Conservation (phyloP, 164 flowering plant species). For the Berberis vulgaris region DNA sequence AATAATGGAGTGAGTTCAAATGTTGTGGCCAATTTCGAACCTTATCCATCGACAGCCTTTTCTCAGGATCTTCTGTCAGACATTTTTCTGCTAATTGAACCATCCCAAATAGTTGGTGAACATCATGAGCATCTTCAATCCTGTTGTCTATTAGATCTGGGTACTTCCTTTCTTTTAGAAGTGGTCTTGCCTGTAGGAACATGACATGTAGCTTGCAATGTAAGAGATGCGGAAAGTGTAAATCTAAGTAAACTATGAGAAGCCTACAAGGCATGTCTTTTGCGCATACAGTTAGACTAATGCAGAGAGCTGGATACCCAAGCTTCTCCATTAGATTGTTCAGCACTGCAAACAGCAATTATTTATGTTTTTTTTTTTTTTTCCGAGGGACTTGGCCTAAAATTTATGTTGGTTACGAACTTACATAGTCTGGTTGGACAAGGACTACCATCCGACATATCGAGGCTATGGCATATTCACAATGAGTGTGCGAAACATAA, state of each 20-base stretch:
- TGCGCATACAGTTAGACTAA: no score
- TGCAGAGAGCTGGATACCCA: no score
- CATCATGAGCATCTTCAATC: conserved; percentile 46
- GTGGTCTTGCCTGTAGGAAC: conserved; percentile 60
- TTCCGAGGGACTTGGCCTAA: no score
- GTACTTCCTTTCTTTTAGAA: conserved; percentile 51
- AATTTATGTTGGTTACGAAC: no score
- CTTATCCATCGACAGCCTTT: conserved; percentile 41
- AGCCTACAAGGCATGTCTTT: background rate
- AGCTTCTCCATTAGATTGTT: no score
- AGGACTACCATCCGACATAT: no score
- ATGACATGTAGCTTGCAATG: background rate
- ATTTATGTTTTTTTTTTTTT: no score
- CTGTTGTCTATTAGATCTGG: conserved; percentile 50
- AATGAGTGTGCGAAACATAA: no score
- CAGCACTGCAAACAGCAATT: no score
- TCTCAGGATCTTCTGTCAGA: conserved; percentile 43
- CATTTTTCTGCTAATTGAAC: conserved; percentile 56
- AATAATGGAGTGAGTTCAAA: no score
- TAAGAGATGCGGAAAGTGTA: background rate
- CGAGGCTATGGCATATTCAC: no score
- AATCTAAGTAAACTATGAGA: background rate
- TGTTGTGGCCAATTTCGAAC: conserved; percentile 18
- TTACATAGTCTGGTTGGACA: no score
- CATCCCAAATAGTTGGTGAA: conserved; percentile 67